These are phyloP conservation scores for Microcyclospora pomicola DNA, from an alignment of 2,329 filamentous ascomycete species.

Conservation along the genomic window DNA sequence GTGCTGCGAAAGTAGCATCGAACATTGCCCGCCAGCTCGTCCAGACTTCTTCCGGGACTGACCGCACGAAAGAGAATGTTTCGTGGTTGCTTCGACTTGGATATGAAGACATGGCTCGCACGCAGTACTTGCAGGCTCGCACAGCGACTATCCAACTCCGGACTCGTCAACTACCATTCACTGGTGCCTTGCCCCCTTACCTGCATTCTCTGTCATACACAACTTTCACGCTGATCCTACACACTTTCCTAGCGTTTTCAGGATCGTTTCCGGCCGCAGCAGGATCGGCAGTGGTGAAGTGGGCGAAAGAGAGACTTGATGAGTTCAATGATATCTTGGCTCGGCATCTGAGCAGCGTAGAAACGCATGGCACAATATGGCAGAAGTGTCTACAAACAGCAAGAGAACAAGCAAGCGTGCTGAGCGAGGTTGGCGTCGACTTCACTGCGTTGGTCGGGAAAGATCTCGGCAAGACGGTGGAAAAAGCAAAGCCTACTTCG, in stretches of 20 bases:
- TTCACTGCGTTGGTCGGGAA: constrained; percentile 69
- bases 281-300: constrained; percentile 90
- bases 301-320: constrained; percentile 93
- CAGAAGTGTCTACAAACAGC: constrained; percentile 70
- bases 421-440: constrained; percentile 78
- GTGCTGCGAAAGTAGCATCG: constrained; percentile 61
- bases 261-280: constrained; percentile 57
- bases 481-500: no score
- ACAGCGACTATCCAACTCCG: constrained; percentile 66
- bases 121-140: constrained; percentile 71
- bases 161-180: constrained; percentile 84
- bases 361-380: constrained; percentile 63
- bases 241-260: constrained; percentile 50
- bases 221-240: constrained; percentile 87
- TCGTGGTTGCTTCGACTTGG: constrained; percentile 74
- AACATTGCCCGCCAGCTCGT: constrained; percentile 66
- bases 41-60: constrained; percentile 61
- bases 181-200: constrained; percentile 82
- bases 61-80: constrained; percentile 67
- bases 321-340: constrained; percentile 73
- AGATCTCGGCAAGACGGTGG: constrained; percentile 27
- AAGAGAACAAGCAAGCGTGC: constrained; percentile 62
- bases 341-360: constrained; percentile 75
- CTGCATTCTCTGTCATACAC: constrained; percentile 93
- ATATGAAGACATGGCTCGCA: constrained; percentile 78